A percentile compares a stretch with the other conserved stretches of the same genome.
Conservation (phyloP, 306 rosid genomes). For the Inga laurina region DNA sequence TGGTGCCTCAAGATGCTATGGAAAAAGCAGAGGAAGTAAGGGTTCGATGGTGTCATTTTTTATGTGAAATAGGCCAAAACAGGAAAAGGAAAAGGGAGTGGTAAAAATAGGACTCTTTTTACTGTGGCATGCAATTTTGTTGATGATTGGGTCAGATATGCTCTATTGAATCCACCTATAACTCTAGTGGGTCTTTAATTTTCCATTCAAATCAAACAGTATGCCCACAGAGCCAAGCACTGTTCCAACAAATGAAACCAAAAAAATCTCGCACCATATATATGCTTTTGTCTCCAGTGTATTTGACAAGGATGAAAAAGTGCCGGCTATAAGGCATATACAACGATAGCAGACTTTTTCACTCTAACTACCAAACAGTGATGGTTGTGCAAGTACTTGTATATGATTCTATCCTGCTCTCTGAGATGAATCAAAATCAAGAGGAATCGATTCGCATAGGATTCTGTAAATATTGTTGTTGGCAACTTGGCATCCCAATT, state of each 20-base stretch:
- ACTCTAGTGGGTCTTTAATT: background rate
- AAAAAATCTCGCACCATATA: background rate
- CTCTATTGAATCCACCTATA: background rate
- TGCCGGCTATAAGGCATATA: slow-evolving; percentile 8
- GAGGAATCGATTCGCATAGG: slow-evolving; percentile 23
- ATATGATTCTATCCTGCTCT: background rate
- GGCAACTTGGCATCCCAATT: slow-evolving; percentile 19
- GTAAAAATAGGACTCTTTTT: slow-evolving; percentile 9
- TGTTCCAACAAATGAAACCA: slow-evolving; percentile 16
- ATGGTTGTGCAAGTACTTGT: background rate
- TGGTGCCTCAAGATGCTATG: background rate
- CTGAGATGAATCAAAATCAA: background rate
- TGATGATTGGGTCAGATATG: background rate
- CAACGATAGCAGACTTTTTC: slow-evolving; percentile 36
- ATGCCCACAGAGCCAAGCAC: slow-evolving; percentile 14
- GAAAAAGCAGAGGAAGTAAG: slow-evolving; percentile 27
- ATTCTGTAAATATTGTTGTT: slow-evolving; percentile 16
- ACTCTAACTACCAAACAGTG: background rate
- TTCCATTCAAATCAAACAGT: slow-evolving; percentile 15
- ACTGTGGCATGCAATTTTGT: slow-evolving; percentile 42
- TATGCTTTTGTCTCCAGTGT: background rate
- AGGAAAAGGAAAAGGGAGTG: background rate
- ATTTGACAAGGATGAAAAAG: background rate
- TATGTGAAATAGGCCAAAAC: background rate
- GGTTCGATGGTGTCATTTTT: slow-evolving; percentile 16